Evolutionary conservation across 2,329 filamentous ascomycete species (phyloP).

Genomic region (Fusarium solani-melongenae): DNA sequence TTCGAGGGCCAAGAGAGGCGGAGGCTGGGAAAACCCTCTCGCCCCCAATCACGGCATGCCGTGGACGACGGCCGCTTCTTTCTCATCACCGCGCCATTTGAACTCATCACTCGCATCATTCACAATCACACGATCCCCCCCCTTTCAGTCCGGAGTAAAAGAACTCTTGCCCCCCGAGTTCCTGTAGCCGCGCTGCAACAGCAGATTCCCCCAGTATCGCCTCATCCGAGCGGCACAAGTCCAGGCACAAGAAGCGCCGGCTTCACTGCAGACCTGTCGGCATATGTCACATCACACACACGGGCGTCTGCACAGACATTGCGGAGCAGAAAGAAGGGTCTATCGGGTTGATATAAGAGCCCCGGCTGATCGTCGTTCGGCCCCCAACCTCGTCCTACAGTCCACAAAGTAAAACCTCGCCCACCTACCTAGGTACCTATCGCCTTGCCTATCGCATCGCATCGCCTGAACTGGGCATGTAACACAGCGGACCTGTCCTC

Average conservation of each 20-base stretch:
- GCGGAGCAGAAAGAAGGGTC: neutral
- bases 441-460: neutral
- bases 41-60: slow-evolving; percentile 6
- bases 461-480: slow-evolving; percentile 24
- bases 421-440: neutral
- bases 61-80: neutral
- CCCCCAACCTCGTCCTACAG: slow-evolving; percentile 22
- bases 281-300: slow-evolving; percentile 23
- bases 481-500: slow-evolving; percentile 18
- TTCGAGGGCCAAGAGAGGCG: neutral
- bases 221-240: neutral
- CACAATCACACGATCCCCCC: slow-evolving; percentile 6
- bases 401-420: slow-evolving; percentile 1
- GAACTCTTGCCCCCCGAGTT: neutral
- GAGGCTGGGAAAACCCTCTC: slow-evolving; percentile 20
- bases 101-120: slow-evolving; percentile 33
- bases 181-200: slow-evolving; percentile 24
- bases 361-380: slow-evolving; percentile 13
- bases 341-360: slow-evolving; percentile 22
- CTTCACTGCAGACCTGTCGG: neutral
- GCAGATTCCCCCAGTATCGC: slow-evolving; percentile 3
- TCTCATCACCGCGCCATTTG: slow-evolving; percentile 27
- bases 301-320: neutral
- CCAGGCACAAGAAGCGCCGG: slow-evolving; percentile 20
- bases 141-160: neutral